Evolutionary conservation across 495 filamentous ascomycete species (phyloP).

Genomic region (Podospora conica): DNA sequence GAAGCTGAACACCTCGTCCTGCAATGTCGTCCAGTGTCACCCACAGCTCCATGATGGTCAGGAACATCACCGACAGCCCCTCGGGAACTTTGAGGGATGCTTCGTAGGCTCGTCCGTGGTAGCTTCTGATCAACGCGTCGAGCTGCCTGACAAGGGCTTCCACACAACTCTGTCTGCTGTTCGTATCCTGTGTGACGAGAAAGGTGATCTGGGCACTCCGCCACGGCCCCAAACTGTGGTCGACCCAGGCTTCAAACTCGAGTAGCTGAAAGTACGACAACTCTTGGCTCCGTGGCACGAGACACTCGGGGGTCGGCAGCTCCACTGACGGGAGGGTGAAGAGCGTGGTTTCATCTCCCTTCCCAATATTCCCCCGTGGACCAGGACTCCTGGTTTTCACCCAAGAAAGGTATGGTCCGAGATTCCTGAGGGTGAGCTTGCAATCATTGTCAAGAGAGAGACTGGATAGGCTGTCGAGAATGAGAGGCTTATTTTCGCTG

Average conservation of each 20-base stretch:
- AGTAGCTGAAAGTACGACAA: slow-evolving; percentile 4
- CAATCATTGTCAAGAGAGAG: slow-evolving; percentile 12
- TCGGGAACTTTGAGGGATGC: slow-evolving; percentile 44
- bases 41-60: slow-evolving; percentile 60
- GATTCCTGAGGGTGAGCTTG: slow-evolving; percentile 5
- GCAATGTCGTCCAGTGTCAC: slow-evolving; percentile 52
- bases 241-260: slow-evolving; percentile 21
- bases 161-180: neutral
- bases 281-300: neutral
- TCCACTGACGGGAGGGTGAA: neutral
- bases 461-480: neutral
- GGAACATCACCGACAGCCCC: slow-evolving; percentile 50
- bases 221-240: slow-evolving; percentile 13
- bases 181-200: neutral
- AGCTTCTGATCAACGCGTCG: slow-evolving; percentile 15
- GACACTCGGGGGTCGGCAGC: neutral
- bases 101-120: slow-evolving; percentile 15
- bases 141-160: slow-evolving; percentile 10
- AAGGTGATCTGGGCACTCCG: neutral
- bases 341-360: slow-evolving; percentile 6
- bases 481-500: neutral
- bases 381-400: neutral
- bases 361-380: neutral
- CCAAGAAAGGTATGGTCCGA: slow-evolving; percentile 6
- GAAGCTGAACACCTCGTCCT: slow-evolving; percentile 29